Percentiles rank a stretch among this genome's conserved stretches.
Conservation (phyloP, 805 yeast species). For the Phaffomyces opuntiae region DNA sequence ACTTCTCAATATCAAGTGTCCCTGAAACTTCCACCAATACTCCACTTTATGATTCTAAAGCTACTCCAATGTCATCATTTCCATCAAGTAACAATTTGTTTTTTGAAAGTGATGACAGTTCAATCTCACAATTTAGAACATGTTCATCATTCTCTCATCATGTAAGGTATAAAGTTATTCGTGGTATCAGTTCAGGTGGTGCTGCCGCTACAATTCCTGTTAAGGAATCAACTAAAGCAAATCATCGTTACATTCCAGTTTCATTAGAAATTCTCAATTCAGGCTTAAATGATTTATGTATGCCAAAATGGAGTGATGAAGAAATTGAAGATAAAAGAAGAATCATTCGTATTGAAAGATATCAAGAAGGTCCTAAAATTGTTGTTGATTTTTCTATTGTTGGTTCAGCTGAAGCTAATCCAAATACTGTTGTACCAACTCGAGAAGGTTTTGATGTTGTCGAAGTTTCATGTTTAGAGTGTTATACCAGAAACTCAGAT, state of each 20-base stretch:
- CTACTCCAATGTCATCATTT: conserved; percentile 4
- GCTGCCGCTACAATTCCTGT: conserved; percentile 46
- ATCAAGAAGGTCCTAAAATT: conserved; percentile 41
- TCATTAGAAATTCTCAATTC: conserved; percentile 40
- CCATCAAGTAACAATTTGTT: background rate
- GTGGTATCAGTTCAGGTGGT: conserved; percentile 58
- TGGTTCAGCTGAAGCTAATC: conserved; percentile 44
- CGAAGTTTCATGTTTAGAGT: conserved; percentile 55
- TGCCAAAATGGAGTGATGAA: conserved; percentile 40
- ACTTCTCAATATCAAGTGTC: conserved; percentile 14
- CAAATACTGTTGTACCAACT: conserved; percentile 29
- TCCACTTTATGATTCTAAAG: background rate
- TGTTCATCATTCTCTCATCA: background rate
- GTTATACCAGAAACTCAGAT: conserved; percentile 27
- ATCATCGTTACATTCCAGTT: conserved; percentile 36
- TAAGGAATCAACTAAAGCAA: conserved; percentile 24
- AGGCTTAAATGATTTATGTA: conserved; percentile 39
- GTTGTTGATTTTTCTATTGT: conserved; percentile 43
- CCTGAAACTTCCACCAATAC: conserved; percentile 7
- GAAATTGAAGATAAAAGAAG: conserved; percentile 48
- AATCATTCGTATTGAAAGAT: conserved; percentile 50
- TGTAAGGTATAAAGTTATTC: conserved; percentile 34
- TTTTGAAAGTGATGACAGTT: background rate
- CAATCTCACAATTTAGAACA: background rate
- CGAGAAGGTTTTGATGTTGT: conserved; percentile 40